phyloP scores from a whole-genome alignment of 2,329 filamentous ascomycete species.

The Fusarium drepaniforme region DNA sequence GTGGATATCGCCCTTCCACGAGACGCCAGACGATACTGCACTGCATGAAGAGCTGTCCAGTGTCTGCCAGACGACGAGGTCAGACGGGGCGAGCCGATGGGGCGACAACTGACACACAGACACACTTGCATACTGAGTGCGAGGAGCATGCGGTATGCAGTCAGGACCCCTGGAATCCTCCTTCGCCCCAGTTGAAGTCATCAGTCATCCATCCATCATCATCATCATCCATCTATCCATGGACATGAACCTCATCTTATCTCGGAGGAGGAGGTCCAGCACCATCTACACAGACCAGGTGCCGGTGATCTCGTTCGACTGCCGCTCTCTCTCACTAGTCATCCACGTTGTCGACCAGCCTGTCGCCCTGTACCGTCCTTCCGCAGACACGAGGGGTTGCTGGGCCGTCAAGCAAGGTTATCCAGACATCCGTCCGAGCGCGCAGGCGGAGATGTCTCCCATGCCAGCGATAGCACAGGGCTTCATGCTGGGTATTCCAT shows the following conservation, averaged over 20 bases:
- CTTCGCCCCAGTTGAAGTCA: background rate
- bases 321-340: background rate
- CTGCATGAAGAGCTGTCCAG: background rate
- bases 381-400: conserved; percentile 13
- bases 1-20: conserved; percentile 10
- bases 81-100: conserved; percentile 7
- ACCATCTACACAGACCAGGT: background rate
- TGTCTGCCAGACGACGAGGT: background rate
- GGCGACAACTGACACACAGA: conserved; percentile 4
- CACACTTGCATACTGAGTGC: background rate
- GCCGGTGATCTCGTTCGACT: conserved; percentile 4
- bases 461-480: conserved; percentile 10
- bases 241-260: background rate
- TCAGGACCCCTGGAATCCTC: background rate
- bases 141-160: background rate
- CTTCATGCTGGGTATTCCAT: conserved; percentile 15
- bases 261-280: background rate
- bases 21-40: conserved; percentile 5
- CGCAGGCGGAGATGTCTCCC: conserved; percentile 19
- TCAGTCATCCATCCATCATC: background rate
- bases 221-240: too few species aligned
- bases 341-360: background rate
- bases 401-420: conserved; percentile 6
- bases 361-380: background rate
- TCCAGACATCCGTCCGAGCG: conserved; percentile 30